These are phyloP conservation scores for Protomyces macrosporus DNA, from an alignment of 1,139 yeast species.

Conservation along the genomic window DNA sequence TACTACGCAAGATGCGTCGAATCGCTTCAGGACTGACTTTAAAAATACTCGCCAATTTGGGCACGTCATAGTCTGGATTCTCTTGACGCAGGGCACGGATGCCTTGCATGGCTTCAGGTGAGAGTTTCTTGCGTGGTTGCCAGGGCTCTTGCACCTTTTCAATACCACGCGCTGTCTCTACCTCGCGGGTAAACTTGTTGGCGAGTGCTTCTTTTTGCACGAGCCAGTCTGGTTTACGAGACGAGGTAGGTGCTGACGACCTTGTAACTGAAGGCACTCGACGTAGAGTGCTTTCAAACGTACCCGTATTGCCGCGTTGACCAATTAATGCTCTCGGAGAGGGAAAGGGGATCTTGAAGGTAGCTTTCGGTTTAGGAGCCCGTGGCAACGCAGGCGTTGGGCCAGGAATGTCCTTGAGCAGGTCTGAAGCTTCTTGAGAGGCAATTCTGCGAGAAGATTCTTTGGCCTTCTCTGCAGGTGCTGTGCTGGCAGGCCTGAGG, in stretches of 20 bases:
- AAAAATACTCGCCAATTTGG: conserved; percentile 60
- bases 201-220: neutral
- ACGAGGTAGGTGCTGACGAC: neutral
- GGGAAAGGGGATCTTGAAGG: neutral
- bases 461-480: too few species aligned
- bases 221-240: neutral
- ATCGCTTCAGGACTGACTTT: conserved; percentile 77
- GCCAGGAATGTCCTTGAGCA: neutral
- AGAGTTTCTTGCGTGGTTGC: conserved; percentile 65
- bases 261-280: neutral
- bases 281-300: neutral
- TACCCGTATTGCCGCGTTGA: neutral
- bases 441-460: neutral
- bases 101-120: conserved; percentile 65
- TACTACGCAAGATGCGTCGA: conserved; percentile 68
- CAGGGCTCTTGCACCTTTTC: conserved; percentile 42
- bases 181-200: neutral
- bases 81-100: conserved; percentile 48
- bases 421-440: neutral
- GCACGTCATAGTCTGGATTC: conserved; percentile 55
- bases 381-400: neutral
- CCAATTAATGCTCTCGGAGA: neutral
- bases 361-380: neutral
- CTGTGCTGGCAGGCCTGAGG: too few species aligned
- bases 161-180: neutral